Conservation (phyloP, 2,329 filamentous ascomycete genomes). For the Anisogramma anomala region DNA sequence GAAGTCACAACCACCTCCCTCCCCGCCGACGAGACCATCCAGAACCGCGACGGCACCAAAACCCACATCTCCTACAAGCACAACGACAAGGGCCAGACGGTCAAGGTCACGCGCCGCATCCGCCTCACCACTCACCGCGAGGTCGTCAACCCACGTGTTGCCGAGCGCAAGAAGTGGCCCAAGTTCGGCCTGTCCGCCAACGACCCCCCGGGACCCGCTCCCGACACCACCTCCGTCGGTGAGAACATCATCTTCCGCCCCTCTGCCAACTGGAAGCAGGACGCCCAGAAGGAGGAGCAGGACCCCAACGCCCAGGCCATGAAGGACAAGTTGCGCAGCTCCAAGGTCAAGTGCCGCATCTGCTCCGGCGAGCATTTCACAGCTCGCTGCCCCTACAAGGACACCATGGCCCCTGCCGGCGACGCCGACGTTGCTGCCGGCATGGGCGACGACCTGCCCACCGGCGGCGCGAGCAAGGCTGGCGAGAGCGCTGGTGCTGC, state of each 20-base stretch:
- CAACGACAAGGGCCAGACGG: constrained; percentile 89
- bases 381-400: constrained; percentile 97
- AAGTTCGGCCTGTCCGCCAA: constrained; percentile 91
- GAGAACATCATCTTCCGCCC: constrained; percentile 98
- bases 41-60: constrained; percentile 97
- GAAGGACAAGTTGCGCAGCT: constrained; percentile 85
- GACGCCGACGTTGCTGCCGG: constrained; percentile 44
- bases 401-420: constrained; percentile 83
- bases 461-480: constrained; percentile 35
- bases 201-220: constrained; percentile 68
- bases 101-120: constrained; percentile 94
- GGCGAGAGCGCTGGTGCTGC: constrained; percentile 48
- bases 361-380: constrained; percentile 99
- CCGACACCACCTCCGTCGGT: constrained; percentile 83
- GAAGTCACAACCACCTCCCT: constrained; percentile 51
- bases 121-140: constrained; percentile 85
- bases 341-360: constrained; percentile 99
- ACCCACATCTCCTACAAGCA: constrained; percentile 82
- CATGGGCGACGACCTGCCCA: constrained; percentile 34
- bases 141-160: constrained; percentile 90
- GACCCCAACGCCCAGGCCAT: constrained; percentile 61
- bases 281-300: constrained; percentile 66
- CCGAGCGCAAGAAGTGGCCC: constrained; percentile 81
- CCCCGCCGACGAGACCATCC: constrained; percentile 76
- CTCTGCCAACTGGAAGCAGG: constrained; percentile 85